phyloP scores from a whole-genome alignment of 768 basidiomycete genomes.

The Hericium erinaceus region DNA sequence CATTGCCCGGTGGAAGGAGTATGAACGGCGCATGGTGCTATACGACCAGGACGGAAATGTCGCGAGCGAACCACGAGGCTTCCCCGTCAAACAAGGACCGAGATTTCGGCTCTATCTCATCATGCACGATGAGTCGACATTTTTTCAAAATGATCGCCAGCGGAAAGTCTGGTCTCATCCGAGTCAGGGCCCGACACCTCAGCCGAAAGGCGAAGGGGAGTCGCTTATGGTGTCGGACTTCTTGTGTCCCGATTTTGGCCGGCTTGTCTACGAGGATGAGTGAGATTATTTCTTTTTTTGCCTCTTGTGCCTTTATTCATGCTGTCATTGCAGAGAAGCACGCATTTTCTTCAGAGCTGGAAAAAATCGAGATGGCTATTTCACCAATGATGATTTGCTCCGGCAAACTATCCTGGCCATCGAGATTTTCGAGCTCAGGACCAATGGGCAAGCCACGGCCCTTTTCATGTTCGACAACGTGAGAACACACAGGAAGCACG shows the following conservation, averaged over 20 bases:
- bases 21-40: slow-evolving; percentile 20
- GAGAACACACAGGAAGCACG: slow-evolving; percentile 18
- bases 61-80: slow-evolving; percentile 4
- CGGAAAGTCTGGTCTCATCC: slow-evolving; percentile 21
- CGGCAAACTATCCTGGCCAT: slow-evolving; percentile 20
- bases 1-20: slow-evolving; percentile 13
- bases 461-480: slow-evolving; percentile 24
- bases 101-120: slow-evolving; percentile 13
- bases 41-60: slow-evolving; percentile 8
- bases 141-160: slow-evolving; percentile 26
- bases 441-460: slow-evolving; percentile 16
- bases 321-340: slow-evolving; percentile 8
- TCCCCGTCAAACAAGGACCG: slow-evolving; percentile 15
- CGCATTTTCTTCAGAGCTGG: slow-evolving; percentile 21
- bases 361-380: slow-evolving; percentile 25
- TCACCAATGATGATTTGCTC: slow-evolving; percentile 19
- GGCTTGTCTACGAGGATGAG: slow-evolving; percentile 15
- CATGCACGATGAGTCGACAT: slow-evolving; percentile 32
- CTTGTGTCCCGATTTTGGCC: slow-evolving; percentile 23
- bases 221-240: slow-evolving; percentile 21
- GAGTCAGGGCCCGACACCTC: slow-evolving; percentile 16
- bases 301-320: neutral
- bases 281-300: slow-evolving; percentile 5
- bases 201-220: slow-evolving; percentile 25
- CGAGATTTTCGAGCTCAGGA: slow-evolving; percentile 24